Conservation (phyloP, 441 rosid species). For the Adansonia grandidieri region DNA sequence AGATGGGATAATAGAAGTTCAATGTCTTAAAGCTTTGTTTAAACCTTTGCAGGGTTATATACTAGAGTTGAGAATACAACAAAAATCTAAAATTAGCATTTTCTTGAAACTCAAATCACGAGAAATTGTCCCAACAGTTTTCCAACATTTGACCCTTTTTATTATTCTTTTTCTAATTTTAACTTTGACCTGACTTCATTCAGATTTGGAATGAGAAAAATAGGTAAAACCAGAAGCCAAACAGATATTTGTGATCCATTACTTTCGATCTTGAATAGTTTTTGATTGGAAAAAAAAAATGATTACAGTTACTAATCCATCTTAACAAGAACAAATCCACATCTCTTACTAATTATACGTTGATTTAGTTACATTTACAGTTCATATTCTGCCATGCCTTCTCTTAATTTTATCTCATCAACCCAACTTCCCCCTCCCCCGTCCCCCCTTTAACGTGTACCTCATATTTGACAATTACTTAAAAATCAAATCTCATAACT, state of each 20-base stretch:
- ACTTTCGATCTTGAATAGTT: not conserved
- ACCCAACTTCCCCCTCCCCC: too few species aligned
- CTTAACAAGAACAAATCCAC: not conserved
- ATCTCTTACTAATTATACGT: not conserved
- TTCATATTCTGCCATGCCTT: not conserved
- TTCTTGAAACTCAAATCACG: not conserved
- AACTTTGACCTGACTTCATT: not conserved
- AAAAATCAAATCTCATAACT: too few species aligned
- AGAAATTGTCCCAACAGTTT: not conserved
- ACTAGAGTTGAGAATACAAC: not conserved
- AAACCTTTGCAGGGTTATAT: not conserved
- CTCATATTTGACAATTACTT: too few species aligned
- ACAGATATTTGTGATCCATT: not conserved
- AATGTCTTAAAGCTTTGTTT: not conserved
- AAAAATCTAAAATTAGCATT: slow-evolving; percentile 7
- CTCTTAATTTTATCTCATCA: too few species aligned
- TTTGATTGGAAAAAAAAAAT: not conserved
- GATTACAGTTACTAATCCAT: not conserved
- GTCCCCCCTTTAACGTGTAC: too few species aligned
- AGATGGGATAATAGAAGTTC: not conserved
- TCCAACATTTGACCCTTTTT: not conserved
- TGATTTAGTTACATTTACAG: not conserved
- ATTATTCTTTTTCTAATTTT: not conserved
- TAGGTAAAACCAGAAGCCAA: not conserved
- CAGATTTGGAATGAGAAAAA: not conserved